Evolutionary conservation across 2,329 filamentous ascomycete species (phyloP), one percentile per base, ranked within the genome.

Genomic region (Alternaria conjuncta): DNA sequence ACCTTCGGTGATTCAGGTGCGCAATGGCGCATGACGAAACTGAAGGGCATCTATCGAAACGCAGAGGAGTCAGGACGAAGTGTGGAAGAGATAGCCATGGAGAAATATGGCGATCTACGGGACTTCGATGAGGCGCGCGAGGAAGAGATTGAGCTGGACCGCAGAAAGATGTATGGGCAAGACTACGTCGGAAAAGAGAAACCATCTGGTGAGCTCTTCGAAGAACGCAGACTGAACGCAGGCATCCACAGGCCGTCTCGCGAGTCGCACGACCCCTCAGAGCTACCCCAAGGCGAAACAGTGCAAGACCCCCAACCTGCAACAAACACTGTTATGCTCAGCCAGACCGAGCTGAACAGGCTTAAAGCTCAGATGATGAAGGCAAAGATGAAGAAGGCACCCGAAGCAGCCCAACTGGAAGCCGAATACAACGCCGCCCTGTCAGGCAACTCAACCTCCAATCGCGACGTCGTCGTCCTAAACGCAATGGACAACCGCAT

Each of bases 361-460:
- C 86, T 99, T 54, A 94, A 95, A 68, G 96, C 96, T 0, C 92
- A 96, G 74, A 90, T 98, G 85, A 95, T 99, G 91, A 97, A 96
- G 78, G 96, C 96, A 5, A 97, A 96, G 76, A 83, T 99, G 50
- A 91, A 90, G 64, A 90, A 90, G 15, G 89, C 92, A 0, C 87
- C 93, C 0, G 89, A 97, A 69, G 91, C 89, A 2, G 88, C 88
- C 3, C 86, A 90, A 68, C 86, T 99, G 2, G 93, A 99, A 77
- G 87, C 88, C 20, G 90, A 96, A 70, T 99, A 97, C 82, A 92
- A 94, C 71, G 85, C 86, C 32, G 93, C 93, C 1, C 86, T 91
- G 15, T 87, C 90, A 3, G 84, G 85, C 12, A 89, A 88, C 70
- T 80, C 85, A 3, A 86, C 76, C 72, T 83, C 66, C 69, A 86